Evolutionary conservation across 371 early-diverging fungal species (phyloP).

Genomic region (Rhizomucor miehei): DNA sequence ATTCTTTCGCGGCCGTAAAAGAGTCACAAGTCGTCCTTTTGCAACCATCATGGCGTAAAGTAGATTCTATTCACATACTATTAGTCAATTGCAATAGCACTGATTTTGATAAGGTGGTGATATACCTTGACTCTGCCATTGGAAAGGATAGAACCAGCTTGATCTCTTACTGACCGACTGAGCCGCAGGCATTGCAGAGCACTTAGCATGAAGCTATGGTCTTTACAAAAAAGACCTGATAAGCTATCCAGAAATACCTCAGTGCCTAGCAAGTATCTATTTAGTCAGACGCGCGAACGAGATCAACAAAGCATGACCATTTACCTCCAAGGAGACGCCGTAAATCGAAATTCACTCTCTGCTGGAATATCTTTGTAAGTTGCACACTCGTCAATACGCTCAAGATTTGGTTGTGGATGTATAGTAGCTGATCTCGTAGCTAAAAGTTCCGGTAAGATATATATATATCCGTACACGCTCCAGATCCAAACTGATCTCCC

Average conservation of each 20-base stretch:
- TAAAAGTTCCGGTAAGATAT: too few relatives aligned
- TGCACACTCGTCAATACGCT: conserved; percentile 84
- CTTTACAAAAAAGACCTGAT: conserved; percentile 64
- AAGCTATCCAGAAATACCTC: conserved; percentile 86
- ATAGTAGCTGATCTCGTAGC: conserved; percentile 79
- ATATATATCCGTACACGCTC: too few relatives aligned
- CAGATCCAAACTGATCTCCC: too few relatives aligned
- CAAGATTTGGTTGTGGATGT: conserved; percentile 83
- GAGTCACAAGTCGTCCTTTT: conserved; percentile 71
- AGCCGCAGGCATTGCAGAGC: conserved; percentile 78
- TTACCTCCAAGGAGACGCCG: conserved; percentile 72
- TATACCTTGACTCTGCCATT: conserved; percentile 57
- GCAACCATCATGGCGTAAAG: conserved; percentile 80
- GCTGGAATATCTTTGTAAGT: conserved; percentile 82
- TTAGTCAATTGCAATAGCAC: not conserved
- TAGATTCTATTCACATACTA: conserved; percentile 37
- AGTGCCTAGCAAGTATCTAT: conserved; percentile 54
- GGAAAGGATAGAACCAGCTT: conserved; percentile 57
- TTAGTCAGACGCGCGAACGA: too few relatives aligned
- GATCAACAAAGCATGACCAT: not conserved
- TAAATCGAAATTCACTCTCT: conserved; percentile 87
- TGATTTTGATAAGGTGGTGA: not conserved
- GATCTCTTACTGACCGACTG: conserved; percentile 62
- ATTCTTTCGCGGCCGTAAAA: conserved; percentile 75
- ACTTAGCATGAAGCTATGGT: conserved; percentile 75